Conservation (phyloP, 495 filamentous ascomycete species). For the Parachaetomium inaequale region DNA sequence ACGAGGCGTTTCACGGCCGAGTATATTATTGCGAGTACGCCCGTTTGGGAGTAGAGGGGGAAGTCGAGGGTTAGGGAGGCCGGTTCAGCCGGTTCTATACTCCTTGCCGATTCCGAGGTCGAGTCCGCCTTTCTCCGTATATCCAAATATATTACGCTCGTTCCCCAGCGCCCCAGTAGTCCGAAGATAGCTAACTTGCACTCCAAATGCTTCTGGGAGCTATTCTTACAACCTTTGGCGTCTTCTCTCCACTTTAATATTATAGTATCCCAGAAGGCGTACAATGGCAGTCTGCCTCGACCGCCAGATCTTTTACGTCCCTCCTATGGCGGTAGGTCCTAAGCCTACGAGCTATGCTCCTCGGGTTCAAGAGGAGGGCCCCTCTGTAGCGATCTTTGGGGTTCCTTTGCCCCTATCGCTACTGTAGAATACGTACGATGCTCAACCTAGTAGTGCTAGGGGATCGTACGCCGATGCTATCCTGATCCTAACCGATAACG, state of each 20-base stretch:
- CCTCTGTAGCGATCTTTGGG: too few species aligned
- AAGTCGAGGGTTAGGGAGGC: too few species aligned
- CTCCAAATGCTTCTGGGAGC: constrained; percentile 18
- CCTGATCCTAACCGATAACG: too few species aligned
- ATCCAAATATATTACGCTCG: constrained; percentile 24
- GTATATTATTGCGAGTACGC: too few species aligned
- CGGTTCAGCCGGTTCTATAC: constrained; percentile 4
- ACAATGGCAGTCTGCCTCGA: constrained; percentile 18
- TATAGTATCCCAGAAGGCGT: constrained; percentile 3
- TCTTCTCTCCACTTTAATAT: constrained; percentile 20
- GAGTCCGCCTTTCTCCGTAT: too few species aligned
- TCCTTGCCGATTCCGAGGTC: constrained; percentile 22
- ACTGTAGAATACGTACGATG: too few species aligned
- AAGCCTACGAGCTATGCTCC: constrained; percentile 15
- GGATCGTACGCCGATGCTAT: too few species aligned
- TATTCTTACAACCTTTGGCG: constrained; percentile 16
- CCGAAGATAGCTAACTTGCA: constrained; percentile 15
- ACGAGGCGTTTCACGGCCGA: constrained; percentile 16
- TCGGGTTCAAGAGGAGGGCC: constrained; percentile 10
- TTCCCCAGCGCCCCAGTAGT: constrained; percentile 16
- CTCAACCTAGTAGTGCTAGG: too few species aligned
- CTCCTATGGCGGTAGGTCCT: constrained; percentile 4
- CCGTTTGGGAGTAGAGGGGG: constrained; percentile 7
- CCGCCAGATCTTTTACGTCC: constrained; percentile 24
- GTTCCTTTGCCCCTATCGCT: too few species aligned